A percentile compares a stretch with the other conserved stretches of the same genome.
These are phyloP conservation scores for Penicillium verrucosum DNA, from an alignment of 2,329 filamentous ascomycete species.

Conservation along the genomic window DNA sequence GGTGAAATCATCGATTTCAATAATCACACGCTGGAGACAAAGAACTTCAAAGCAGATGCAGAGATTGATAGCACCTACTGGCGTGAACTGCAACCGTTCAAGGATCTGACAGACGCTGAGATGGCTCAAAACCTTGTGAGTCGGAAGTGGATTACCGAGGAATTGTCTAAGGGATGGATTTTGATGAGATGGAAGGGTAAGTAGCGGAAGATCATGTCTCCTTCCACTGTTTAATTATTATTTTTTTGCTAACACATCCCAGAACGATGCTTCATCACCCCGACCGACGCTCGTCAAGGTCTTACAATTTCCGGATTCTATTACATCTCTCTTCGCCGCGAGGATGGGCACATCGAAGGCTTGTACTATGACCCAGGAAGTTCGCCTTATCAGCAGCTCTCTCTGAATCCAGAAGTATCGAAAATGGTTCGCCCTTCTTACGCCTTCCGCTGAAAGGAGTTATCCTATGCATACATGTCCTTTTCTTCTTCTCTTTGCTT, in stretches of 20 bases:
- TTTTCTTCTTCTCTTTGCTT: neutral
- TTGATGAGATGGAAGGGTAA: constrained; percentile 53
- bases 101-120: constrained; percentile 43
- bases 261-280: constrained; percentile 51
- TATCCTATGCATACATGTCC: neutral
- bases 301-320: constrained; percentile 53
- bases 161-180: constrained; percentile 45
- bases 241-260: constrained; percentile 11
- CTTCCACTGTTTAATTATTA: neutral
- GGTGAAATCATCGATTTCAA: constrained; percentile 67
- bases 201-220: constrained; percentile 4
- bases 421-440: constrained; percentile 45
- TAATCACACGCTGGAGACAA: constrained; percentile 47
- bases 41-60: constrained; percentile 46
- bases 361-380: constrained; percentile 51
- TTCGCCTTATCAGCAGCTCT: constrained; percentile 49
- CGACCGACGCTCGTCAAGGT: constrained; percentile 45
- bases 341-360: constrained; percentile 47
- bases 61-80: constrained; percentile 50
- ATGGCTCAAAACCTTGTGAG: constrained; percentile 45
- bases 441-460: constrained; percentile 35
- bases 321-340: constrained; percentile 48
- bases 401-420: constrained; percentile 39
- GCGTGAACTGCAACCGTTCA: constrained; percentile 49
- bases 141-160: constrained; percentile 44